Conservation (phyloP, 768 basidiomycete genomes). For the Kwoniella mangroviensis region DNA sequence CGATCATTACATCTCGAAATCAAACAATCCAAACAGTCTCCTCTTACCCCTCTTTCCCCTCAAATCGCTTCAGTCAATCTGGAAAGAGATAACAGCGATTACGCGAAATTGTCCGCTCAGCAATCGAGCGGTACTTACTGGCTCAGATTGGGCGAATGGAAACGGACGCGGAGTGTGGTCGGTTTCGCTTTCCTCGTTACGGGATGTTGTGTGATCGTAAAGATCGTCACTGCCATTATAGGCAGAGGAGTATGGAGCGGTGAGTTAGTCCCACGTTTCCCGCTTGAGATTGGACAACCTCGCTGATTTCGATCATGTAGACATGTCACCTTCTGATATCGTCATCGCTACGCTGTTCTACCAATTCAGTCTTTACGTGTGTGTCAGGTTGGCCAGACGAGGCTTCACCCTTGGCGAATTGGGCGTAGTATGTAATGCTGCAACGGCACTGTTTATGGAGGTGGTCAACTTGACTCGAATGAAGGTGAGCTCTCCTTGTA, state of each 20-base stretch:
- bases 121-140: slow-evolving; percentile 38
- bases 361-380: slow-evolving; percentile 87
- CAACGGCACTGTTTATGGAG: slow-evolving; percentile 83
- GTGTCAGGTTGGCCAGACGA: slow-evolving; percentile 86
- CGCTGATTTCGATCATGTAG: slow-evolving; percentile 58
- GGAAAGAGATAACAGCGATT: slow-evolving; percentile 41
- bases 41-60: neutral
- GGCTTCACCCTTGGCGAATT: slow-evolving; percentile 95
- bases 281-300: neutral
- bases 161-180: slow-evolving; percentile 46
- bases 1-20: slow-evolving; percentile 77
- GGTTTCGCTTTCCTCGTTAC: slow-evolving; percentile 55
- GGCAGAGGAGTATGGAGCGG: slow-evolving; percentile 51
- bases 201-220: slow-evolving; percentile 47
- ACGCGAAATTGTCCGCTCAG: neutral
- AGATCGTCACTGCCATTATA: slow-evolving; percentile 48
- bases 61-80: slow-evolving; percentile 12
- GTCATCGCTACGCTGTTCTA: slow-evolving; percentile 76
- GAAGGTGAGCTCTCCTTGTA: slow-evolving; percentile 61
- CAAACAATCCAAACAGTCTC: slow-evolving; percentile 43
- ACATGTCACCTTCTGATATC: slow-evolving; percentile 77
- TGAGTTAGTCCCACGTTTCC: slow-evolving; percentile 38
- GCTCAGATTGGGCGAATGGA: slow-evolving; percentile 51
- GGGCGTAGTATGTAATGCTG: slow-evolving; percentile 84
- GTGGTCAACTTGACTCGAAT: slow-evolving; percentile 81